Evolutionary conservation across 106 monocot genomes (phyloP).

Genomic region (Dactylorhiza incarnata): DNA sequence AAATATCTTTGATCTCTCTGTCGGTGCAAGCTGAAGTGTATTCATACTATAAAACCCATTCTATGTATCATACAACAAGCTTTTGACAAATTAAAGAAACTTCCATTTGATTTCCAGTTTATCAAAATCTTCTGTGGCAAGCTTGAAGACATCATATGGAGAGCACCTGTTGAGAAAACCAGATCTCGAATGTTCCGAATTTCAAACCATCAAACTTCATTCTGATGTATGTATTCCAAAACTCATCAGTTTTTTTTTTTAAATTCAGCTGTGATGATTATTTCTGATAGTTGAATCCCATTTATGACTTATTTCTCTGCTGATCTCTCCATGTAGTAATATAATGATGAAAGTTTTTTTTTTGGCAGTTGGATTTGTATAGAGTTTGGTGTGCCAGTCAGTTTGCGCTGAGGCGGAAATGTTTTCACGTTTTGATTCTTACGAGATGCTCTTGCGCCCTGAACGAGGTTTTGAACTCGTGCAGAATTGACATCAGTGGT

Average conservation of each 20-base stretch:
- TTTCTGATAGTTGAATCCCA: neutral
- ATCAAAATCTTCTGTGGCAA: conserved; percentile 69
- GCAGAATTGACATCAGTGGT: too few relatives aligned
- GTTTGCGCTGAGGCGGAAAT: neutral
- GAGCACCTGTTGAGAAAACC: conserved; percentile 35
- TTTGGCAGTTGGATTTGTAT: neutral
- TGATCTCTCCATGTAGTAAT: neutral
- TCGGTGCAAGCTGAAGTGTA: neutral
- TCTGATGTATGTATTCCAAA: neutral
- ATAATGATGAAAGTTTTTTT: neutral
- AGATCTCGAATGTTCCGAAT: conserved; percentile 25
- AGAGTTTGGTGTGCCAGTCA: neutral
- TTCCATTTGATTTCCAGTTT: conserved; percentile 49
- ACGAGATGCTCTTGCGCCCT: neutral
- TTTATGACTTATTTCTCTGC: neutral
- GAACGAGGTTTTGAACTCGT: neutral
- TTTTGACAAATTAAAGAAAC: neutral
- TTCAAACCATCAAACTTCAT: conserved; percentile 14
- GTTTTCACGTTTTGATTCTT: neutral
- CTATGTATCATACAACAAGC: neutral
- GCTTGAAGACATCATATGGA: conserved; percentile 85
- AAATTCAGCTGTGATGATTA: neutral
- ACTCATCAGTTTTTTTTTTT: neutral
- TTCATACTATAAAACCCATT: too few relatives aligned
- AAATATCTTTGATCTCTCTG: too few relatives aligned